A percentile compares a stretch with the other conserved stretches of the same genome.
Conservation (phyloP, 2,329 filamentous ascomycete genomes). For the Dactylellina haptotyla region DNA sequence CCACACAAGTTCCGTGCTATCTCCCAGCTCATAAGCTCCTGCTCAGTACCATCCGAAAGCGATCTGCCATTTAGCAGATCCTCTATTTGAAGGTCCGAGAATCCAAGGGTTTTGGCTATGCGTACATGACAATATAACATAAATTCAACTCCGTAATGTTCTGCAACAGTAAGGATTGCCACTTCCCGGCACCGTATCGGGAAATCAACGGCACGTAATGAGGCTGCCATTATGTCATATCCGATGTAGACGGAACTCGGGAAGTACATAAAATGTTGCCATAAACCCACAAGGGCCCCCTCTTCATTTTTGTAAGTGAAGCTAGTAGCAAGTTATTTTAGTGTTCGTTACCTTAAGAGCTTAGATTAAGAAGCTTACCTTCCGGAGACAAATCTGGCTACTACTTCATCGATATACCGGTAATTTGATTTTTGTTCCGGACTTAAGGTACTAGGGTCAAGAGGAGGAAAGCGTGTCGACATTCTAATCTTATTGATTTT, state of each 20-base stretch:
- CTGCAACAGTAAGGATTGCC: not conserved
- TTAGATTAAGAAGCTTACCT: not conserved
- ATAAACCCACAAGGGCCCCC: not conserved
- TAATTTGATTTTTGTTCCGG: not conserved
- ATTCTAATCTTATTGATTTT: not conserved
- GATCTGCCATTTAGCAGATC: not conserved
- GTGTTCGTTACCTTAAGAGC: not conserved
- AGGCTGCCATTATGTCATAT: not conserved
- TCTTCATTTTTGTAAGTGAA: not conserved
- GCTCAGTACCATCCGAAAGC: not conserved
- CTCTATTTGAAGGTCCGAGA: not conserved
- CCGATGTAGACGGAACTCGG: not conserved
- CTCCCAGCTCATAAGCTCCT: not conserved
- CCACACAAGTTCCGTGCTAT: not conserved
- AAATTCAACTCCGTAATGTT: not conserved
- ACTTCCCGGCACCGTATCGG: not conserved
- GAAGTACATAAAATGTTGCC: not conserved
- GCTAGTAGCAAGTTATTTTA: not conserved
- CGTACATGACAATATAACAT: not conserved
- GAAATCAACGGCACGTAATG: not conserved
- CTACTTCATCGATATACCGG: not conserved
- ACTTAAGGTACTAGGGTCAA: not conserved
- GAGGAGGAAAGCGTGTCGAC: not conserved
- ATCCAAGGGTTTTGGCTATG: not conserved
- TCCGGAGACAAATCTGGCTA: not conserved